Conservation (phyloP, 164 flowering plant species). For the Piper betle region DNA sequence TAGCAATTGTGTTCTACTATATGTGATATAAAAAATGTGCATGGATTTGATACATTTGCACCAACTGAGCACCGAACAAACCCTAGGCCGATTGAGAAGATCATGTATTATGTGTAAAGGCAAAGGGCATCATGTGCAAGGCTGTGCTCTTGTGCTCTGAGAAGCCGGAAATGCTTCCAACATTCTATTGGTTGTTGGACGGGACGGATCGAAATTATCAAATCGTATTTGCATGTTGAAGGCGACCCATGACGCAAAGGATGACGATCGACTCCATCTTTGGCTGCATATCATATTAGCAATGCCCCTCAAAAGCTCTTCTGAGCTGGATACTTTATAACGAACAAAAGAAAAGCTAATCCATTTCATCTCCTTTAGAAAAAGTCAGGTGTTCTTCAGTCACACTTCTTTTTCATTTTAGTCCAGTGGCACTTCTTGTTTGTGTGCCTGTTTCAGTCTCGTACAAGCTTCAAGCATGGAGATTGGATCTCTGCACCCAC, state of each 20-base stretch:
- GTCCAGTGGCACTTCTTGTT: too few relatives aligned
- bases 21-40: too few relatives aligned
- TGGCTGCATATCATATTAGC: neutral
- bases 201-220: neutral
- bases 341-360: neutral
- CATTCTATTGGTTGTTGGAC: neutral
- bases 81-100: neutral
- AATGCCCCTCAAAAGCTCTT: neutral
- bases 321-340: too few relatives aligned
- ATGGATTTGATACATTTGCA: neutral
- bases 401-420: too few relatives aligned
- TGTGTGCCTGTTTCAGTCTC: too few relatives aligned
- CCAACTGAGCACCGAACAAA: too few relatives aligned
- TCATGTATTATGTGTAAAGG: too few relatives aligned
- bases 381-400: too few relatives aligned
- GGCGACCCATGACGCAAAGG: neutral
- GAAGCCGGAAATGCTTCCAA: neutral
- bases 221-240: neutral
- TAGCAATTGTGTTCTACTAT: too few relatives aligned
- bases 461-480: too few relatives aligned
- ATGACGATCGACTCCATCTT: neutral
- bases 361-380: too few relatives aligned
- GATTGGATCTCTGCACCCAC: too few relatives aligned
- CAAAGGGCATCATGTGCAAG: neutral
- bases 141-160: neutral